Conservation (phyloP, 2,329 filamentous ascomycete genomes). For the Tolypocladium nubicola region DNA sequence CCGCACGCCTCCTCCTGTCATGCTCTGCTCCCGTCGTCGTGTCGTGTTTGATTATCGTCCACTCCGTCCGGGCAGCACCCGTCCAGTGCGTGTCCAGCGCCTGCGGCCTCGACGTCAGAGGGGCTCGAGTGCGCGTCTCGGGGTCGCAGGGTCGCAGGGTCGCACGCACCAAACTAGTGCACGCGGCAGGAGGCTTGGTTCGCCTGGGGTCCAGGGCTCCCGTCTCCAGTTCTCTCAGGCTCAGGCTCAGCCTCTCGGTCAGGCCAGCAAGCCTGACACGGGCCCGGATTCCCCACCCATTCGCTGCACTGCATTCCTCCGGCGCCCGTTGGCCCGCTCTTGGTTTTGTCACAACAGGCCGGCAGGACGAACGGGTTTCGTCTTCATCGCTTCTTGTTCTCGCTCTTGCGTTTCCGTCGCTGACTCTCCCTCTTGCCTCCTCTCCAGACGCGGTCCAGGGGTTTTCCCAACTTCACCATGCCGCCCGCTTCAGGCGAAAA, state of each 20-base stretch:
- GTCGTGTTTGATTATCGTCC: background rate
- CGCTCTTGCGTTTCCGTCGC: constrained; percentile 2
- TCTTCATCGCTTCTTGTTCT: constrained; percentile 5
- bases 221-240: background rate
- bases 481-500: constrained; percentile 19
- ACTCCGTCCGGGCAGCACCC: constrained; percentile 1
- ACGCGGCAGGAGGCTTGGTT: constrained; percentile 14
- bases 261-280: background rate
- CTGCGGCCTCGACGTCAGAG: constrained; percentile 21
- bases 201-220: constrained; percentile 10
- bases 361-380: background rate
- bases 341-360: background rate
- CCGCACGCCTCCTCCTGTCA: background rate
- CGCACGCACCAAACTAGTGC: constrained; percentile 14
- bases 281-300: background rate
- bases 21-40: constrained; percentile 2
- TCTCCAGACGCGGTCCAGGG: constrained; percentile 24
- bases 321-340: constrained; percentile 3
- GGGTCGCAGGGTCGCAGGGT: constrained; percentile 11
- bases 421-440: constrained; percentile 8
- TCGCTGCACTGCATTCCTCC: background rate
- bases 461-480: constrained; percentile 28
- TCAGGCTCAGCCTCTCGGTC: background rate
- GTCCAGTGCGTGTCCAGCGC: background rate
- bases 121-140: constrained; percentile 23